Base-by-base conservation (phyloP, 1,284 basidiomycete genomes). In the Coniophora puteana region DNA sequence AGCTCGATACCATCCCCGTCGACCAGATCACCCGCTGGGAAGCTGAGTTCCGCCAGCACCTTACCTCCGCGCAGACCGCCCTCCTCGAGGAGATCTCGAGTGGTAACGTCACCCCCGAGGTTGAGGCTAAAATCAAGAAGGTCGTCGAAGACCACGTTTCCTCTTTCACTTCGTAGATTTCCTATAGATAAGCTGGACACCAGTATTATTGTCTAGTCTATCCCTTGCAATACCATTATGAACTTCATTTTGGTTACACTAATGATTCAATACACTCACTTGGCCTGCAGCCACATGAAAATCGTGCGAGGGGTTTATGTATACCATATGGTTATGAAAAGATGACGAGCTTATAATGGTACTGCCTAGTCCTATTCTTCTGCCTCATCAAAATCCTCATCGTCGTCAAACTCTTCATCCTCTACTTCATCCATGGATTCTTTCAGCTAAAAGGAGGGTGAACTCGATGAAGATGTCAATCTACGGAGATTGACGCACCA, bases 11-110 rank as follows among this genome's bases (percentile, higher is more conserved):
- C 38, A 88, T 98, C 68, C 88, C 89, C 43, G 92, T 95, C 46
- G 91, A 96, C 61, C 77, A 94, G 76, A 97, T 98, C 66, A 89
- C 85, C 55, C 83, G 82, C 55, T 97, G 93, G 93, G 93, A 97
- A 70, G 76, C 71, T 50, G 85, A 89, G 60, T 93, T 93, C 86
- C 87, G 89, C 61, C 74, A 80, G 56, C 84, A 92, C 67, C 73
- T 93, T 55, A 76, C 80, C 43, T 69, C 82, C 46, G 66, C 80
- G 44, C 87, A 93, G 66, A 52, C 63, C 38, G 53, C 71, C 38
- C 83, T 95, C 56, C 80, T 94, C 41, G 72, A 79, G 60, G 83
- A 94, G 71, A 93, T 97, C 58, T 69, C 81, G 43, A 74, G 76
- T 51, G 94, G 93, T 51, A 78, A 73, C 50, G 84, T 96, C 62